Base-by-base conservation (phyloP, 2,329 filamentous ascomycete genomes). In the Sclerotinia trifoliorum region DNA sequence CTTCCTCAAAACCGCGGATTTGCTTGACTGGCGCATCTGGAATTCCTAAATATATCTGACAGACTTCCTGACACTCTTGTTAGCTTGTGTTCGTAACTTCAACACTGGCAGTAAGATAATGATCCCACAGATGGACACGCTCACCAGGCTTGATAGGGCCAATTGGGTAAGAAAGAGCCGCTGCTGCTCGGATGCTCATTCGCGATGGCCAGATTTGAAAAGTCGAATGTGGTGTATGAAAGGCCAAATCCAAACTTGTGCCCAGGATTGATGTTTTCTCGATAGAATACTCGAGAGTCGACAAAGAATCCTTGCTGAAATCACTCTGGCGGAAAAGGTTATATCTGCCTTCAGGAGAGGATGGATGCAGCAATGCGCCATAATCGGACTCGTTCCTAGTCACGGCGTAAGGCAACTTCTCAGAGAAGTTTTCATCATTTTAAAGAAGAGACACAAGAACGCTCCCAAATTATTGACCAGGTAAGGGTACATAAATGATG, bases 401-500 rank as follows among this genome's bases (percentile, higher is more conserved):
- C 26, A 54, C 3, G 19, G 51, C 26, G 24, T 54, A 54, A 1
- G 6, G 15, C 0, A 54, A 17, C 15, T 54, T 52, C 0, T 11
- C 24, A 29, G 15, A 26, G 2, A 26, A 26, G 51, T 54, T 54
- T 29, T 26, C 24, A 54, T 54, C 24, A 29, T 17, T 17, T 0
- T 54, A 29, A 3, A 54, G 24, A 17, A 54, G 6, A 17, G 26
- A 7, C 15, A 17, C 24, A 54, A 54, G 17, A 1, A 26, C 24
- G 1, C 29, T 17, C 19, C 15, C 24, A 54, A 15, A 29, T 2
- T 90, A 83, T 74, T 90, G 83, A 19, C 88, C 87, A 0, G 86
- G 85, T 51, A 88, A 79, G 75, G 85, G 84, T 17, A 85, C 86
- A 72, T 82, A 87, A n/a, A 89, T 74, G 65, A 90, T 84, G 35